Percentiles rank a stretch among this genome's conserved stretches.
Evolutionary conservation across 176 grass and related monocot genomes (phyloP).

Genomic region (Phyllostachys edulis): DNA sequence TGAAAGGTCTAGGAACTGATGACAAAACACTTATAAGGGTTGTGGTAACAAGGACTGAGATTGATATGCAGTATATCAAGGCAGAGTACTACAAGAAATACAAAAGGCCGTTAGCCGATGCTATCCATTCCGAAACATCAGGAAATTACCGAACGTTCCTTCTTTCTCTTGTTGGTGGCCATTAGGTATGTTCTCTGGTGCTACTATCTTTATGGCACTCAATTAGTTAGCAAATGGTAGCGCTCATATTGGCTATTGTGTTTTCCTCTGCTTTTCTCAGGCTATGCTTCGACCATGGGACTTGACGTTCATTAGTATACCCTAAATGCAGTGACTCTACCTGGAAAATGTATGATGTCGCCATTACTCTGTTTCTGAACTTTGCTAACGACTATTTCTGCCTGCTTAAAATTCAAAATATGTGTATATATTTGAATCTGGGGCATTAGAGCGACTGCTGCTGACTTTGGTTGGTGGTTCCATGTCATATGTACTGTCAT

Average conservation of each 20-base stretch:
- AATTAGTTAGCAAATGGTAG: background rate
- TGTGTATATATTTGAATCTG: constrained; percentile 25
- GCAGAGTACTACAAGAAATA: constrained; percentile 78
- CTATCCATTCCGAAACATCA: constrained; percentile 85
- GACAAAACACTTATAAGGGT: constrained; percentile 78
- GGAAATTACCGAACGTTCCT: constrained; percentile 86
- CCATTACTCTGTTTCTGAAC: background rate
- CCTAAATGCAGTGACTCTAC: constrained; percentile 23
- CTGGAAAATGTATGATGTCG: background rate
- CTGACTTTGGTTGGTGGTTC: background rate
- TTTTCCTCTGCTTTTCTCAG: constrained; percentile 15
- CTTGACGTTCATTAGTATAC: constrained; percentile 3
- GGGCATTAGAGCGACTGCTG: background rate
- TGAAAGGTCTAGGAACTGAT: constrained; percentile 90
- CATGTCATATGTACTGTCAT: background rate
- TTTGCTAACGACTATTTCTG: constrained; percentile 18
- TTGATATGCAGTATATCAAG: constrained; percentile 99
- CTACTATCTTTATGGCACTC: background rate
- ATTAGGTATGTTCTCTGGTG: constrained; percentile 45
- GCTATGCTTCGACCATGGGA: constrained; percentile 16
- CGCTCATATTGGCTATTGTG: constrained; percentile 10
- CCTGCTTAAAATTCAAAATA: constrained; percentile 7
- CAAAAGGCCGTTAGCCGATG: constrained; percentile 65
- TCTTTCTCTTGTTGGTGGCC: constrained; percentile 72
- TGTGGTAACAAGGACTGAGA: constrained; percentile 82